Evolutionary conservation across 148 eudicot genomes (phyloP).

Genomic region (Pharnaceum exiguum): DNA sequence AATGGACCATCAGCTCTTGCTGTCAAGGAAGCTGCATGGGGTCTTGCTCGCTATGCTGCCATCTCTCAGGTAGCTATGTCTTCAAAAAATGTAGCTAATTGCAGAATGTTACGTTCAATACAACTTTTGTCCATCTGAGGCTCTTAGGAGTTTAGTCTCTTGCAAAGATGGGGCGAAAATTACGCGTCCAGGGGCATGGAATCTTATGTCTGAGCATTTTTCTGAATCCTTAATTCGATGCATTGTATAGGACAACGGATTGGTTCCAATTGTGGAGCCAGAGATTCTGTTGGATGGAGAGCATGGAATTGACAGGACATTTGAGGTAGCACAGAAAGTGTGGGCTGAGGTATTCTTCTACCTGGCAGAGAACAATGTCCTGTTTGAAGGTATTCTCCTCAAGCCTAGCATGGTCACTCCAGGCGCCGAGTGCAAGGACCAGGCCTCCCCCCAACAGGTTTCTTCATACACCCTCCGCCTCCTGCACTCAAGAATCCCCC

Average conservation of each 20-base stretch:
- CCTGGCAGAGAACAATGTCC: slow-evolving; percentile 45
- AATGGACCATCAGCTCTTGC: slow-evolving; percentile 47
- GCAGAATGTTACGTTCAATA: too few species aligned
- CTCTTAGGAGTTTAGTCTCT: too few species aligned
- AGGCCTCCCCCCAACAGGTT: slow-evolving; percentile 36
- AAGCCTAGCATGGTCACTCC: slow-evolving; percentile 61
- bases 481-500: slow-evolving; percentile 38
- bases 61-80: slow-evolving; percentile 25
- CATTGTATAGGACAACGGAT: slow-evolving; percentile 39
- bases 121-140: too few species aligned
- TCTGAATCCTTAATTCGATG: neutral
- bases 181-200: too few species aligned
- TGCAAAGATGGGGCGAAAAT: too few species aligned
- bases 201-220: neutral
- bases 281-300: slow-evolving; percentile 48
- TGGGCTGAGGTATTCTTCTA: slow-evolving; percentile 50
- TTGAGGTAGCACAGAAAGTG: slow-evolving; percentile 41
- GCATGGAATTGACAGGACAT: slow-evolving; percentile 47
- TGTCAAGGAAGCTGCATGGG: slow-evolving; percentile 49
- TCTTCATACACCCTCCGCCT: slow-evolving; percentile 39
- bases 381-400: slow-evolving; percentile 43
- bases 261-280: slow-evolving; percentile 56
- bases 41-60: slow-evolving; percentile 50
- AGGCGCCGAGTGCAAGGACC: slow-evolving; percentile 43
- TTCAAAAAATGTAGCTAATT: neutral